phyloP scores from a whole-genome alignment of 257 asterid species.

The Asclepias syriaca region DNA sequence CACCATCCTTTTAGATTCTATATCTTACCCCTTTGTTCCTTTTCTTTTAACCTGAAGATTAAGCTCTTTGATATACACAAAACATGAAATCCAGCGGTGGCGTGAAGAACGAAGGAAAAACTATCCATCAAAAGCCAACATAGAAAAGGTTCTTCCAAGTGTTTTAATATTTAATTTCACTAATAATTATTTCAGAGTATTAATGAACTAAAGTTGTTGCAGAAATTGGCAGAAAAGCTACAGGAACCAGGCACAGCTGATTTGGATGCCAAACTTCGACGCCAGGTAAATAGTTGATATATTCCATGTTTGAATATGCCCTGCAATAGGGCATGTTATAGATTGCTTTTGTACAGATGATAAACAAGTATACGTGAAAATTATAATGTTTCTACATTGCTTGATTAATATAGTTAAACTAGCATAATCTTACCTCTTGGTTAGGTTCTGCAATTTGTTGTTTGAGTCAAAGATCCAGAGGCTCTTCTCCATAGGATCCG shows the following conservation, averaged over 20 bases:
- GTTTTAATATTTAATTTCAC: slow-evolving; percentile 7
- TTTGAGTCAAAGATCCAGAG: background rate
- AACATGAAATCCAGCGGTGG: slow-evolving; percentile 83
- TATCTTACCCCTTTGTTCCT: slow-evolving; percentile 7
- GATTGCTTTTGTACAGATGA: background rate
- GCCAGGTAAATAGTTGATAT: slow-evolving; percentile 56
- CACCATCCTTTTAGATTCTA: background rate
- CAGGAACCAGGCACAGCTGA: slow-evolving; percentile 41
- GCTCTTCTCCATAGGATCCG: background rate
- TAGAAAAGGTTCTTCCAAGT: slow-evolving; percentile 51
- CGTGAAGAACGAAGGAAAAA: slow-evolving; percentile 71
- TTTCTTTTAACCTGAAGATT: slow-evolving; percentile 35
- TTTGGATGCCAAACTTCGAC: slow-evolving; percentile 52
- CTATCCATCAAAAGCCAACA: slow-evolving; percentile 61
- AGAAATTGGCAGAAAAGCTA: slow-evolving; percentile 44
- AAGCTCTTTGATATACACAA: slow-evolving; percentile 50
- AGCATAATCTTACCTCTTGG: background rate
- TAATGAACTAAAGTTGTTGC: slow-evolving; percentile 27
- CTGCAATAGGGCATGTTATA: background rate
- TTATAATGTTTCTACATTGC: background rate
- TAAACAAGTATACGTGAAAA: background rate
- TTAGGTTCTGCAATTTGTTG: background rate
- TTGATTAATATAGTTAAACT: background rate
- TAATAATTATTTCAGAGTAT: slow-evolving; percentile 7
- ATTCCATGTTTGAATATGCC: background rate